Base-by-base conservation (phyloP, 495 filamentous ascomycete species). In the Aspergillus sclerotioniger region DNA sequence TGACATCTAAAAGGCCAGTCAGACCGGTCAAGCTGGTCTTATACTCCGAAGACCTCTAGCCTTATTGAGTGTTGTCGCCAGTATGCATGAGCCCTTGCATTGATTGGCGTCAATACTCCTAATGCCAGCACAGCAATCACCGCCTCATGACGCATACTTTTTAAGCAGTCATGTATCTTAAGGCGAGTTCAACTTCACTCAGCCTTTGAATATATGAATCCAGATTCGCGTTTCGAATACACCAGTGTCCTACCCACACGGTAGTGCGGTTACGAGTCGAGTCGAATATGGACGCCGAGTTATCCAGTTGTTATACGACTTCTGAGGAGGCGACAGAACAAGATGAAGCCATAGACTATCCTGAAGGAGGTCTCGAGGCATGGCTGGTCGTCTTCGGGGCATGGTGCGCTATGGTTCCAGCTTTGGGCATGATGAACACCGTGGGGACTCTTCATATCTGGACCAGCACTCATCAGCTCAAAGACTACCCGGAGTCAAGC, bases 391-490 rank as follows among this genome's bases (percentile, higher is more conserved):
- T 90, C 0, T 57, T 84, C 1, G 87, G 88, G 33, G 82, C 82
- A 4, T 89, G 82, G 76, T 83, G 79, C 46, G 79, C 76, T 21
- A 70, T 90, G 63, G 82, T 87, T 56, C 80, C 80, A 33, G 79
- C 80, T 21, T 85, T 87, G 67, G 84, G 86, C 1, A 69, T 90
- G 8, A 79, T 90, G 75, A 91, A 91, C 59, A 85, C 75, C 51
- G 76, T 88, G 2, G 88, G 84, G 1, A 80, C 82, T 1, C 80
- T 90, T 33, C 84, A 90, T 12, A 62, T 67, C 0, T 71, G 68
- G 82, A 82, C 21, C 80, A 85, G 62, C 70, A 68, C 71, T 78
- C 61, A 86, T 80, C 71, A 71, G 51, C 73, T 91, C 3, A 69
- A 71, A 7, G 62, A 74, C n/a, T 80, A 86, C 55, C 75, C 74